Percentiles rank a stretch among this genome's conserved stretches.
Conservation (phyloP, 2,329 filamentous ascomycete species). For the Colletotrichum horii region DNA sequence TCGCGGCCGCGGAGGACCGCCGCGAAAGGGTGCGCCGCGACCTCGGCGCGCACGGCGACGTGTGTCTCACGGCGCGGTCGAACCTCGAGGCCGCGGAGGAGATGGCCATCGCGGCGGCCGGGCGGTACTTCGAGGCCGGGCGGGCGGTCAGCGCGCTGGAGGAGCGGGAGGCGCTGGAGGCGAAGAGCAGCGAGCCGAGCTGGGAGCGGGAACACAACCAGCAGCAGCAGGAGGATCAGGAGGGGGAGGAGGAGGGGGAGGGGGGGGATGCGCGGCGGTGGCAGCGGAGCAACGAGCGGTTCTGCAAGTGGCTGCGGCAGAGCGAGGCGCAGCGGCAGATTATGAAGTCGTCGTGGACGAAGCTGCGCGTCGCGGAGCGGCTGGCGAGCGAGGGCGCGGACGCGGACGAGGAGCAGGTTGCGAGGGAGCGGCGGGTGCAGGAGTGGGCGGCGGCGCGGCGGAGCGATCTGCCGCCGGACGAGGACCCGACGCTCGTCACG, state of each 20-base stretch:
- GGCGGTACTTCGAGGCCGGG: constrained; percentile 8
- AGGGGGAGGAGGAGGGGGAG: not conserved
- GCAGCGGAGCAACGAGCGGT: constrained; percentile 14
- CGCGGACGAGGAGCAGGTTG: constrained; percentile 2
- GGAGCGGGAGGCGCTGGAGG: not conserved
- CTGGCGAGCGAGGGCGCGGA: not conserved
- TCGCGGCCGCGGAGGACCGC: constrained; percentile 8
- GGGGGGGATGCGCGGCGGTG: not conserved
- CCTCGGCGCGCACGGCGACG: constrained; percentile 6
- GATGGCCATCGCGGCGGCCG: constrained; percentile 17
- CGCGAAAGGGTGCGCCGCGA: constrained; percentile 5
- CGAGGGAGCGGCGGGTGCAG: not conserved
- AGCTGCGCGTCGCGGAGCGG: constrained; percentile 14
- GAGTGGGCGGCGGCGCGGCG: constrained; percentile 12
- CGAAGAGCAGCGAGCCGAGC: not conserved
- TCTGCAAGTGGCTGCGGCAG: constrained; percentile 16
- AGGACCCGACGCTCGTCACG: constrained; percentile 6
- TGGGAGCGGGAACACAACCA: not conserved
- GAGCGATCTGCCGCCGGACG: constrained; percentile 7
- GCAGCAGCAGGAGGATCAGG: not conserved
- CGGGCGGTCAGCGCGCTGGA: constrained; percentile 1
- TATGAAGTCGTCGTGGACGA: constrained; percentile 21
- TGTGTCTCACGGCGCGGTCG: constrained; percentile 3
- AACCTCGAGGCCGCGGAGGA: constrained; percentile 16
- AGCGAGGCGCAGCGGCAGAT: constrained; percentile 18